These are phyloP conservation scores for Penicillium sp. DNA, from an alignment of 2,329 filamentous ascomycete species.

Conservation along the genomic window DNA sequence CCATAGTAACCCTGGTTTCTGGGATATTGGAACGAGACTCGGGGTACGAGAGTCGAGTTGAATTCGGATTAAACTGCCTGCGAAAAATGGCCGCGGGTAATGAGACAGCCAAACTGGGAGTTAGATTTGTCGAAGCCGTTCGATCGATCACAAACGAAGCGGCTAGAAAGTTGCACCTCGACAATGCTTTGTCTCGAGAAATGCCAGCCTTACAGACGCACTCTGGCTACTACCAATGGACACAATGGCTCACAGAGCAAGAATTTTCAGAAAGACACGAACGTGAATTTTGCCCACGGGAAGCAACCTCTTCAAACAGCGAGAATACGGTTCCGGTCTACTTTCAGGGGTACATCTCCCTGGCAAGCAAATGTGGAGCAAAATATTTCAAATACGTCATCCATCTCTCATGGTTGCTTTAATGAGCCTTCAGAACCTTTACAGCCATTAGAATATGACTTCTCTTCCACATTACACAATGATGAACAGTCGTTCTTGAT, in stretches of 20 bases:
- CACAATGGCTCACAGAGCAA: constrained; percentile 13
- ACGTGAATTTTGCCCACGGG: background rate
- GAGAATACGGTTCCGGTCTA: background rate
- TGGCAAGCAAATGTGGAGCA: background rate
- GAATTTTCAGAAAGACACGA: constrained; percentile 1
- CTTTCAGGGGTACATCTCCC: background rate
- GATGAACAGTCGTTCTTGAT: constrained; percentile 33
- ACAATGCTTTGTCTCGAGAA: background rate
- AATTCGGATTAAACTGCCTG: constrained; percentile 38
- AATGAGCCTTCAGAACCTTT: background rate
- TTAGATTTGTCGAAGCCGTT: constrained; percentile 33
- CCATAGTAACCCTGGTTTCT: constrained; percentile 39
- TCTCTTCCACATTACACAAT: constrained; percentile 18
- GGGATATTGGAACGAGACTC: constrained; percentile 42
- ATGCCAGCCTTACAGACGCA: background rate
- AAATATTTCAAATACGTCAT: background rate
- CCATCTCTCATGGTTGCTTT: background rate
- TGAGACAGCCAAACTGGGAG: constrained; percentile 31
- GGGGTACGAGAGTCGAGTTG: constrained; percentile 33
- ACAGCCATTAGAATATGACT: background rate
- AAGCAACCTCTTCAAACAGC: background rate
- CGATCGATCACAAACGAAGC: constrained; percentile 33
- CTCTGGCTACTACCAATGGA: constrained; percentile 14
- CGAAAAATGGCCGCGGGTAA: constrained; percentile 41
- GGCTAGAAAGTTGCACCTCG: constrained; percentile 9